phyloP scores from a whole-genome alignment of 2,329 filamentous ascomycete species.

The Exophiala sp. region DNA sequence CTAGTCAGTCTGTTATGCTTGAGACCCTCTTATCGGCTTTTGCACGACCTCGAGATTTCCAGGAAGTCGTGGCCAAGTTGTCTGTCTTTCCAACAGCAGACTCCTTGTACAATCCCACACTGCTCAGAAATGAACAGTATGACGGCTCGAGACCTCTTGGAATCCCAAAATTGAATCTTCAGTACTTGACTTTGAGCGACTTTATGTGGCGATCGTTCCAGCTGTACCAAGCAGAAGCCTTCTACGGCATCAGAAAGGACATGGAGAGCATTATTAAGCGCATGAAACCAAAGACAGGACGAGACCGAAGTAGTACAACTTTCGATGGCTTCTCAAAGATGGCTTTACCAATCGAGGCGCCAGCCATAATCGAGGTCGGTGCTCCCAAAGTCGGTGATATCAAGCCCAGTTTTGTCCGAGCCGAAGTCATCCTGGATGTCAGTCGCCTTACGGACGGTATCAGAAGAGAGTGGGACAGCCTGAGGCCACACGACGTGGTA shows the following conservation, averaged over 20 bases:
- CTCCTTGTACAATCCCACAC: slow-evolving; percentile 71
- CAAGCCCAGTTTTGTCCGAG: slow-evolving; percentile 77
- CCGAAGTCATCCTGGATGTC: slow-evolving; percentile 81
- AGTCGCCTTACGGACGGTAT: slow-evolving; percentile 72
- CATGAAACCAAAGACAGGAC: slow-evolving; percentile 65
- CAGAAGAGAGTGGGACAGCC: slow-evolving; percentile 81
- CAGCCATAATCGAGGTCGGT: slow-evolving; percentile 80
- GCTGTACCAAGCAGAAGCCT: slow-evolving; percentile 83
- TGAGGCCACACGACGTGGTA: slow-evolving; percentile 82
- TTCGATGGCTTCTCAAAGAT: slow-evolving; percentile 89
- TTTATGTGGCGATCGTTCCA: slow-evolving; percentile 95
- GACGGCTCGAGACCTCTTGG: slow-evolving; percentile 83
- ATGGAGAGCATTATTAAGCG: slow-evolving; percentile 78
- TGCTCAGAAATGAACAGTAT: slow-evolving; percentile 79
- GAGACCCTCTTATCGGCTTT: slow-evolving; percentile 73
- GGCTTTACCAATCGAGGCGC: slow-evolving; percentile 81
- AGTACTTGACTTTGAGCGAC: slow-evolving; percentile 91
- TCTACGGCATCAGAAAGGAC: slow-evolving; percentile 90
- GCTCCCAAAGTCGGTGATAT: slow-evolving; percentile 79
- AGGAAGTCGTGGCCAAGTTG: slow-evolving; percentile 69
- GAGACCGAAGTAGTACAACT: slow-evolving; percentile 60
- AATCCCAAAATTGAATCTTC: slow-evolving; percentile 89
- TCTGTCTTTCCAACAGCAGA: slow-evolving; percentile 78
- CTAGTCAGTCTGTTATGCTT: slow-evolving; percentile 47
- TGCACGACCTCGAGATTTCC: slow-evolving; percentile 76